phyloP scores from a whole-genome alignment of 345 rosid genomes.

The Populus nigra region DNA sequence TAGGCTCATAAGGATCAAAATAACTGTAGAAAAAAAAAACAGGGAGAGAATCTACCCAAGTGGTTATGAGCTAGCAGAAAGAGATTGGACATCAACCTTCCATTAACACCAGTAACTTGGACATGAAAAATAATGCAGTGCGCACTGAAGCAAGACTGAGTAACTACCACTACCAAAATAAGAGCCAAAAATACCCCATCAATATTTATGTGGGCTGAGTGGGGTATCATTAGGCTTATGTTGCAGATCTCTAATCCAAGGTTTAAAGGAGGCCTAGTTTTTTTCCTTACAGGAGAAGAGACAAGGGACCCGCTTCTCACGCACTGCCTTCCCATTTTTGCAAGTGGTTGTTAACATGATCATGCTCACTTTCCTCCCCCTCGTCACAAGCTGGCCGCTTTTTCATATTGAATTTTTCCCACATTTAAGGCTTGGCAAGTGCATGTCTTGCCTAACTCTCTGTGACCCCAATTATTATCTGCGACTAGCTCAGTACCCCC shows the following conservation, averaged over 20 bases:
- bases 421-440: too few relatives aligned
- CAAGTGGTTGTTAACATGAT: neutral
- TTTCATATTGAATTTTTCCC: too few relatives aligned
- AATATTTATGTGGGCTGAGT: too few relatives aligned
- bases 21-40: too few relatives aligned
- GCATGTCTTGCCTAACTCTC: neutral
- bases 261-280: neutral
- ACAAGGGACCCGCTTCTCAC: neutral
- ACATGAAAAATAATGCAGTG: neutral
- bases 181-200: neutral
- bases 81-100: neutral
- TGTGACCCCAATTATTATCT: too few relatives aligned
- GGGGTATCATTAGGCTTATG: too few relatives aligned
- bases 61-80: neutral
- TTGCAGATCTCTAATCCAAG: too few relatives aligned
- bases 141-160: neutral
- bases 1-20: too few relatives aligned
- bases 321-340: neutral
- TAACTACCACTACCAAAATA: neutral
- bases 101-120: neutral
- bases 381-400: too few relatives aligned
- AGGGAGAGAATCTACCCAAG: neutral
- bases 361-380: neutral
- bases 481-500: too few relatives aligned
- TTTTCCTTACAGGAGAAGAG: neutral